A percentile compares a stretch with the other conserved stretches of the same genome.
Evolutionary conservation across 148 eudicot genomes (phyloP).

Genomic region (Heliosperma pusillum): DNA sequence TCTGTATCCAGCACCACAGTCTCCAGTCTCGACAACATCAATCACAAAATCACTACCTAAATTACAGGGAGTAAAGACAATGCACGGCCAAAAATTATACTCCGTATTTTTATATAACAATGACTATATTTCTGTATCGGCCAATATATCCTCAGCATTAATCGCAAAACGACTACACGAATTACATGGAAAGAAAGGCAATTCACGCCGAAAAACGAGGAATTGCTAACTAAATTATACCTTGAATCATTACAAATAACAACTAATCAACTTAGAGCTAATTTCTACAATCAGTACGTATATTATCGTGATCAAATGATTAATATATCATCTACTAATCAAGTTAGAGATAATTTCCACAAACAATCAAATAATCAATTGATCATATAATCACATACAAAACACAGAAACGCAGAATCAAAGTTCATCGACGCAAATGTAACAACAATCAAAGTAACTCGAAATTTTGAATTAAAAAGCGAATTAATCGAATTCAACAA

Average conservation of each 20-base stretch:
- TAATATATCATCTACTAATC: too few relatives aligned
- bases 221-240: neutral
- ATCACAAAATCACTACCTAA: too few relatives aligned
- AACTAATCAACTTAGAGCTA: neutral
- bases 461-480: neutral
- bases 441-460: neutral
- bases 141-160: neutral
- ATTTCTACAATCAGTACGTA: neutral
- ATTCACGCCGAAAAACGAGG: neutral
- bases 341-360: neutral
- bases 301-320: too few relatives aligned
- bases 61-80: too few relatives aligned
- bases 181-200: neutral
- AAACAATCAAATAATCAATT: neutral
- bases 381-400: neutral
- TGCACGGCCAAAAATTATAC: too few relatives aligned
- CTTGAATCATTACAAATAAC: neutral
- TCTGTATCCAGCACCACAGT: too few relatives aligned
- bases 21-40: too few relatives aligned
- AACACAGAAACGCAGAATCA: neutral
- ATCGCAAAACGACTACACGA: neutral
- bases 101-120: neutral
- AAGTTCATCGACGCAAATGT: neutral
- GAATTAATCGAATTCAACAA: neutral
- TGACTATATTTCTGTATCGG: neutral